Evolutionary conservation across 805 yeast species (phyloP).

Genomic region (Metschnikowia baotianmanensis): DNA sequence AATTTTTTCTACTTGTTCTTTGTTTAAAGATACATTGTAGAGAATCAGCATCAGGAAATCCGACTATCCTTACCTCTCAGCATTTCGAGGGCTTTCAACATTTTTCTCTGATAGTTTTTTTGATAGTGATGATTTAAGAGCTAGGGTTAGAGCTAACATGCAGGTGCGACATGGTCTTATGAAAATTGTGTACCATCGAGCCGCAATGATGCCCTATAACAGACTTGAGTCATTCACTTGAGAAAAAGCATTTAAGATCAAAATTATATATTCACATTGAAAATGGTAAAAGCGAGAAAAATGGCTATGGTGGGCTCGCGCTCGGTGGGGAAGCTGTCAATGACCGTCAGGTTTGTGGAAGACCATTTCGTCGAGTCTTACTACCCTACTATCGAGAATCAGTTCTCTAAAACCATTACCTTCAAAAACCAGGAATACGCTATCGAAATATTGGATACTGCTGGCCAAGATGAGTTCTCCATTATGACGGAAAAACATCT

Average conservation of each 20-base stretch:
- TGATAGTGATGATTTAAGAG: too few relatives aligned
- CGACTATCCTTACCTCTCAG: too few relatives aligned
- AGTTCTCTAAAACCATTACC: conserved; percentile 66
- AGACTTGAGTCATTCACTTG: too few relatives aligned
- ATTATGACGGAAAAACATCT: conserved; percentile 75
- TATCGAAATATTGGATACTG: conserved; percentile 85
- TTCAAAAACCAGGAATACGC: conserved; percentile 74
- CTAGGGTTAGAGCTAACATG: too few relatives aligned
- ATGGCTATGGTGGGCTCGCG: conserved; percentile 86
- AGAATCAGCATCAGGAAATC: too few relatives aligned
- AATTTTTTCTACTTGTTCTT: too few relatives aligned
- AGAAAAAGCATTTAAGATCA: neutral
- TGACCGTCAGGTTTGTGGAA: conserved; percentile 82
- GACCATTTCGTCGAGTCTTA: conserved; percentile 85
- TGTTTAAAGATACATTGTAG: too few relatives aligned
- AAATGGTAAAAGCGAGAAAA: conserved; percentile 57
- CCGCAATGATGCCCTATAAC: neutral
- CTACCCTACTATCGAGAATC: conserved; percentile 89
- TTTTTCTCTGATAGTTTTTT: too few relatives aligned
- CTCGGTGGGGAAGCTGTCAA: conserved; percentile 84
- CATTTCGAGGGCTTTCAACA: too few relatives aligned
- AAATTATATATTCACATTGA: neutral
- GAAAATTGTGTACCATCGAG: too few relatives aligned
- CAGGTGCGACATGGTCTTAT: too few relatives aligned
- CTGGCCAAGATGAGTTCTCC: conserved; percentile 89